phyloP scores from a whole-genome alignment of 371 early-diverging fungal genomes.

The Blakeslea trispora region DNA sequence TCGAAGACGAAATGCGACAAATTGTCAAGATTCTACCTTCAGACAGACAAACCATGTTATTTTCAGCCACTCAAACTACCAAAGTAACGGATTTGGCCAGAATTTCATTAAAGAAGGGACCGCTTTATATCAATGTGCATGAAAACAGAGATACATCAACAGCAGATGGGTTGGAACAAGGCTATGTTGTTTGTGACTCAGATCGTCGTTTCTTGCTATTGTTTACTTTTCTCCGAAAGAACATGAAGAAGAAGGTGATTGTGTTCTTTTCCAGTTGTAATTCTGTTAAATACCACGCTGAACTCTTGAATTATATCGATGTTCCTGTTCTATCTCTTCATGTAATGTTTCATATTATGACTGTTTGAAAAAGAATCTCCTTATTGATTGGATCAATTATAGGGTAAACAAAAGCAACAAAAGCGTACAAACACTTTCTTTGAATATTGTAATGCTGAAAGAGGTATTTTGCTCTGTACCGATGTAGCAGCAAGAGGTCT shows the following conservation, averaged over 20 bases:
- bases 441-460: conserved; percentile 91
- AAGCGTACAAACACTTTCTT: conserved; percentile 95
- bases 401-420: conserved; percentile 92
- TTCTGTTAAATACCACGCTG: conserved; percentile 93
- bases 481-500: conserved; percentile 99
- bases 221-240: conserved; percentile 93
- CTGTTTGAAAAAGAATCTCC: too few species aligned
- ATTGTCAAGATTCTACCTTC: conserved; percentile 88
- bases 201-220: conserved; percentile 92
- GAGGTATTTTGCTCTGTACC: conserved; percentile 92
- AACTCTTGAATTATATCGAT: conserved; percentile 95
- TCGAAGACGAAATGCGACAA: conserved; percentile 98
- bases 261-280: conserved; percentile 97
- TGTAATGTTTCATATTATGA: conserved; percentile 42
- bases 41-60: conserved; percentile 95
- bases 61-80: conserved; percentile 98
- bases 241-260: conserved; percentile 94
- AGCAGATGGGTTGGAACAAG: conserved; percentile 93
- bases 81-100: conserved; percentile 95
- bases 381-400: background rate
- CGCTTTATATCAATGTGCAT: conserved; percentile 96
- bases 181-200: conserved; percentile 91
- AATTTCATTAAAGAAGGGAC: conserved; percentile 89
- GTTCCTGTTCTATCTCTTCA: conserved; percentile 95
- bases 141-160: conserved; percentile 89